phyloP scores from a whole-genome alignment of 208 protist genomes.

The Acanthamoeba culbertsoni region DNA sequence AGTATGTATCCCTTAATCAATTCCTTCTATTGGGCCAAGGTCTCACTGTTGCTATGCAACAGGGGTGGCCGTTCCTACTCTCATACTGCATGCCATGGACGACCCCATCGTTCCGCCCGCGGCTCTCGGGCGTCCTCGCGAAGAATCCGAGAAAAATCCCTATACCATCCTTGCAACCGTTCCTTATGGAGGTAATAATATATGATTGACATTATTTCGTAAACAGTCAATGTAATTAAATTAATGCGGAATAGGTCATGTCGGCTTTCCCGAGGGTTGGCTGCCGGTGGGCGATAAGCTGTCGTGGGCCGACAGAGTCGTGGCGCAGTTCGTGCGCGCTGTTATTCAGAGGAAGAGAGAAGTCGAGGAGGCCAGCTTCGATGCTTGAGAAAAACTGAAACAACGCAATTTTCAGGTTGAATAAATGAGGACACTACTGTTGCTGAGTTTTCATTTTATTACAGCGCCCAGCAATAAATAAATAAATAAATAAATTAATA shows the following conservation, averaged over 20 bases:
- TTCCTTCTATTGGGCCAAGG: neutral
- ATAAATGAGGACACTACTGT: too few species aligned
- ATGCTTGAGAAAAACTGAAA: too few species aligned
- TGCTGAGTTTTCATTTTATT: neutral
- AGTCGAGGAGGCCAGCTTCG: too few species aligned
- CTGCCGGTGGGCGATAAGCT: neutral
- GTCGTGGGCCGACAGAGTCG: neutral
- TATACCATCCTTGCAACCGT: neutral
- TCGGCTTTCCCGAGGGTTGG: neutral
- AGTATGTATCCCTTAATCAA: neutral
- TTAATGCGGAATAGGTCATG: neutral
- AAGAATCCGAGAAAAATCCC: neutral
- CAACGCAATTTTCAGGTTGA: too few species aligned
- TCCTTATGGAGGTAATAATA: neutral
- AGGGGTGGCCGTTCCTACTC: neutral
- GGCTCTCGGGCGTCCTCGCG: neutral
- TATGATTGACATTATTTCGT: neutral
- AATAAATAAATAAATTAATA: neutral
- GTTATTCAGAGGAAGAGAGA: too few species aligned
- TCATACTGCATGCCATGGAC: conserved; percentile 22
- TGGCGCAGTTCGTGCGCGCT: neutral
- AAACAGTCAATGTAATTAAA: neutral
- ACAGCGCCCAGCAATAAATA: neutral
- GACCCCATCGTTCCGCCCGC: neutral
- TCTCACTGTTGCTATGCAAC: neutral